Percentiles rank a stretch among this genome's conserved stretches.
phyloP scores from a whole-genome alignment of 2,329 filamentous ascomycete species.

The Botrytis cinerea region DNA sequence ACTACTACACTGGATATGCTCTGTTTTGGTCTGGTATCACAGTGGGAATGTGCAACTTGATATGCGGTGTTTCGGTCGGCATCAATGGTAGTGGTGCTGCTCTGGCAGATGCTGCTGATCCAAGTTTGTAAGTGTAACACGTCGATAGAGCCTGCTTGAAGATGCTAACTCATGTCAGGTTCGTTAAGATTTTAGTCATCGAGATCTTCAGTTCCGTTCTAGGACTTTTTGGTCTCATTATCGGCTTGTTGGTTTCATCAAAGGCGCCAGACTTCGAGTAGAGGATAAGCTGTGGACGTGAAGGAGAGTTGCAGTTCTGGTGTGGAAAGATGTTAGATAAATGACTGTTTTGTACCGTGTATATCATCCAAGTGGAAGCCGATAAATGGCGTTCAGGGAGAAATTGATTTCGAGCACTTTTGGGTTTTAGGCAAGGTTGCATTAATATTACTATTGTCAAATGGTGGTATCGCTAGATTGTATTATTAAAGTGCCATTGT shows the following conservation, averaged over 20 bases:
- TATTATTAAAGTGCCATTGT: constrained; percentile 35
- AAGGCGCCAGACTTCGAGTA: constrained; percentile 73
- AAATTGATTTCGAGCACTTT: constrained; percentile 28
- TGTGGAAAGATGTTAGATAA: constrained; percentile 15
- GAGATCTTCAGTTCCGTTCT: constrained; percentile 99
- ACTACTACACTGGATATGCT: constrained; percentile 93
- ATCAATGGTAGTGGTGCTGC: constrained; percentile 98
- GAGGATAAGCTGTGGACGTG: background rate
- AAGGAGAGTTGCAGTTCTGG: background rate
- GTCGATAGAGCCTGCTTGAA: background rate
- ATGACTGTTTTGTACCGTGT: constrained; percentile 29
- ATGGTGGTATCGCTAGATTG: constrained; percentile 30
- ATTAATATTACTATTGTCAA: constrained; percentile 25
- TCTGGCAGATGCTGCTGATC: constrained; percentile 90
- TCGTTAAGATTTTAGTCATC: constrained; percentile 98
- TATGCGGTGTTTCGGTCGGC: constrained; percentile 94
- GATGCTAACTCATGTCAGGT: constrained; percentile 54
- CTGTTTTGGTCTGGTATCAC: constrained; percentile 96
- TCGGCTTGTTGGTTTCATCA: constrained; percentile 83
- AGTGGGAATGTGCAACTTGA: constrained; percentile 91
- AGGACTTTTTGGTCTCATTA: constrained; percentile 92
- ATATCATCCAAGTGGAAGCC: constrained; percentile 30
- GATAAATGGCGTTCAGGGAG: constrained; percentile 34
- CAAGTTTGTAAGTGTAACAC: constrained; percentile 69
- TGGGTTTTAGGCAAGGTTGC: constrained; percentile 26